Conservation (phyloP, 1,284 basidiomycete genomes). For the Ustilago nuda region DNA sequence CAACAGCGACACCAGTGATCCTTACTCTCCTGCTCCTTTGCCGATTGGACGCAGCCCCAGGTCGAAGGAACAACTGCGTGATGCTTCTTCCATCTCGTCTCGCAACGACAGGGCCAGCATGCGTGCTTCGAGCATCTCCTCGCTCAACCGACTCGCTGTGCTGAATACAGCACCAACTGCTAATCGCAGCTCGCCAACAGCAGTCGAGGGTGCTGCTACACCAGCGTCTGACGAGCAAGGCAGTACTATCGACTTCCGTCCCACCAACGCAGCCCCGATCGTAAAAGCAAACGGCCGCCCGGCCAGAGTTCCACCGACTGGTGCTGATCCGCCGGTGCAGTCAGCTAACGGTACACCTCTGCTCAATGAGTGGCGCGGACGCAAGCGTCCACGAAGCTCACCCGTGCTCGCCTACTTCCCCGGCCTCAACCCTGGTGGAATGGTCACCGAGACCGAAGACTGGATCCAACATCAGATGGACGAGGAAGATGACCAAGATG, state of each 20-base stretch:
- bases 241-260: background rate
- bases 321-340: background rate
- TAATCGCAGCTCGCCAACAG: slow-evolving; percentile 3
- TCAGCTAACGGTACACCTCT: slow-evolving; percentile 6
- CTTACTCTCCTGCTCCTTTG: slow-evolving; percentile 37
- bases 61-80: slow-evolving; percentile 34
- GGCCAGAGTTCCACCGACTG: background rate
- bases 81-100: slow-evolving; percentile 28
- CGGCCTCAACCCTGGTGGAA: slow-evolving; percentile 8
- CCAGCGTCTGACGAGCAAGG: slow-evolving; percentile 1
- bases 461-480: slow-evolving; percentile 25
- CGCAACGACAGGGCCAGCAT: slow-evolving; percentile 25
- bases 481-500: slow-evolving; percentile 16
- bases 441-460: slow-evolving; percentile 25
- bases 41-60: slow-evolving; percentile 39
- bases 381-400: slow-evolving; percentile 38
- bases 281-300: background rate
- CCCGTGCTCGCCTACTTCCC: slow-evolving; percentile 14
- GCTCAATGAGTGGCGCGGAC: slow-evolving; percentile 25
- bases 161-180: slow-evolving; percentile 7
- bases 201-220: background rate
- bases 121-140: slow-evolving; percentile 27
- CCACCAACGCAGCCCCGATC: background rate
- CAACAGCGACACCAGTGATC: slow-evolving; percentile 27
- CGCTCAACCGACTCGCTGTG: slow-evolving; percentile 27